phyloP scores from a whole-genome alignment of 2,329 filamentous ascomycete species.

The Talaromyces sp. region DNA sequence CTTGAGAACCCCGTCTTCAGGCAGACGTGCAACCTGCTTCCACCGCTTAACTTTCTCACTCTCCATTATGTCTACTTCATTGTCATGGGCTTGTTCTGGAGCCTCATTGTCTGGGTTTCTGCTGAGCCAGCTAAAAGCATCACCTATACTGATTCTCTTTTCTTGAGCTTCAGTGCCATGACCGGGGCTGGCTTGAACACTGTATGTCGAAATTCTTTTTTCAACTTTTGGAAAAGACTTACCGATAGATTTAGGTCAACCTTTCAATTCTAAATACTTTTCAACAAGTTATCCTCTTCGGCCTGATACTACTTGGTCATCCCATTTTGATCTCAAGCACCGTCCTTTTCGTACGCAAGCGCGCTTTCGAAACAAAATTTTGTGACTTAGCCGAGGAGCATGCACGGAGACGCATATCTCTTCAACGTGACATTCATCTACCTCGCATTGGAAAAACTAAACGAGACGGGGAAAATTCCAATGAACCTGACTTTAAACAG shows the following conservation, averaged over 20 bases:
- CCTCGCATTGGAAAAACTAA: background rate
- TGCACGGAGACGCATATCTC: slow-evolving; percentile 12
- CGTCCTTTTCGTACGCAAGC: slow-evolving; percentile 56
- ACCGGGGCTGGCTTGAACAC: slow-evolving; percentile 64
- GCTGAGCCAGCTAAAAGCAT: slow-evolving; percentile 49
- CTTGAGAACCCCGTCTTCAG: too few species aligned
- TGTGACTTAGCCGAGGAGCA: slow-evolving; percentile 43
- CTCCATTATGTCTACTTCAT: slow-evolving; percentile 65
- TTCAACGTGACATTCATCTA: background rate
- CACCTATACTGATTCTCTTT: slow-evolving; percentile 59
- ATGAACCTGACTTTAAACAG: background rate
- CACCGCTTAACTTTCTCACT: slow-evolving; percentile 54
- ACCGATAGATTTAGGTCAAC: slow-evolving; percentile 27
- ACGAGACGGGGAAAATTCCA: background rate
- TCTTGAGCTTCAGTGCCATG: slow-evolving; percentile 61
- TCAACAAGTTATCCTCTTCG: slow-evolving; percentile 61
- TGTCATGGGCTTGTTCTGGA: slow-evolving; percentile 47
- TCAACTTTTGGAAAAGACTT: too few species aligned
- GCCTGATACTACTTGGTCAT: slow-evolving; percentile 61
- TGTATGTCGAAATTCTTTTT: too few species aligned
- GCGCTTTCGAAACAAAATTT: slow-evolving; percentile 59
- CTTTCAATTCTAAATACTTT: slow-evolving; percentile 59
- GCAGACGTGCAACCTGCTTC: slow-evolving; percentile 23
- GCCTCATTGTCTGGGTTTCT: slow-evolving; percentile 53
- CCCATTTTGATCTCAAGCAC: slow-evolving; percentile 61